Evolutionary conservation across 495 filamentous ascomycete genomes (phyloP), one percentile per base, ranked within the genome.

Genomic region (Daldinia grandis): DNA sequence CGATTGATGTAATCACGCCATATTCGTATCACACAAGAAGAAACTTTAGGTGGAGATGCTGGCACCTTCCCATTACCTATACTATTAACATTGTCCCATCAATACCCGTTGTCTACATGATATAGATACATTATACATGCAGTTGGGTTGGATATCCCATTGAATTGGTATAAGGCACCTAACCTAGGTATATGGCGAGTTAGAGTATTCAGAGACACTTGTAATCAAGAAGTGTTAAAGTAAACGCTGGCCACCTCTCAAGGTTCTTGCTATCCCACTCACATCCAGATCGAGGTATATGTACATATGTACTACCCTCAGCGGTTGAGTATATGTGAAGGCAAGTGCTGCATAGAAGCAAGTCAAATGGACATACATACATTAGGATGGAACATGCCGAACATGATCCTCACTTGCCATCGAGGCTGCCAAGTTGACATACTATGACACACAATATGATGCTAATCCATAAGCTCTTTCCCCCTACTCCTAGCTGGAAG

Each of bases 391-490:
- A 12, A 35, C n/a, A 30, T 30, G 8, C 9, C 30, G 17, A 38
- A 58, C 8, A 44, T 60, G 5, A 37, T 21, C 27, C 5, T n/a
- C 9, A 25, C 25, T 47, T 38, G 8, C 49, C 40, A 49, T 71
- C 49, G 63, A 60, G 53, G 21, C 27, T 72, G 21, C 69, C 49
- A 30, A 35, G 27, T 64, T 19, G 17, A 14, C 7, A 68, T 40
- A 51, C 15, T 49, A 64, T 72, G 64, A 72, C 69, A 56, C 55
- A 72, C 35, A 27, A 28, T 5, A 42, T 42, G 54, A 64, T 56
- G 21, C 37, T 54, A 50, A 19, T 5, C 7, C 47, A 47, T 50
- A 27, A 37, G 54, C 33, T 7, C 58, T 28, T 72, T 67, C 68
- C 58, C 50, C 14, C 10, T 10, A 25, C 42, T 27, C 28, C 31